Percentiles rank a stretch among this genome's conserved stretches.
These are phyloP conservation scores for Lecanoromycetidae sp. DNA, from an alignment of 2,329 filamentous ascomycete genomes.

Conservation along the genomic window DNA sequence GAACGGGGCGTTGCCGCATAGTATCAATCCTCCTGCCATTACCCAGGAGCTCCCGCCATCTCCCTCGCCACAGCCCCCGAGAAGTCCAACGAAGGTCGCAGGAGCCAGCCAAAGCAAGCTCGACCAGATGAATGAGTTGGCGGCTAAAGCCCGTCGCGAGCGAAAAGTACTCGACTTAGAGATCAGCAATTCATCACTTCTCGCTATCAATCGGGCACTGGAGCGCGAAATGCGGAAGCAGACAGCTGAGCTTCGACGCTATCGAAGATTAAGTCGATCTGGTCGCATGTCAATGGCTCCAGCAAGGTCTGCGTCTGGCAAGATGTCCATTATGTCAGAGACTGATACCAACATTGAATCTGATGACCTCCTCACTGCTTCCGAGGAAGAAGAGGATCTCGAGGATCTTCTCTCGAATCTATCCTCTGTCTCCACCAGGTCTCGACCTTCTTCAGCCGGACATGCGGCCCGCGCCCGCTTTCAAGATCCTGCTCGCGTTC, in stretches of 20 bases:
- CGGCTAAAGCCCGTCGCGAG: constrained; percentile 79
- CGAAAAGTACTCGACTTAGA: constrained; percentile 92
- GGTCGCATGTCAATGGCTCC: constrained; percentile 56
- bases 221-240: constrained; percentile 88
- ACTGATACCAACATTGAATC: constrained; percentile 6
- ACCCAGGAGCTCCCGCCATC: constrained; percentile 22
- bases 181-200: constrained; percentile 87
- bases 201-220: constrained; percentile 87
- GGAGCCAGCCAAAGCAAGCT: constrained; percentile 33
- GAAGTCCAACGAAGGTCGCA: constrained; percentile 46
- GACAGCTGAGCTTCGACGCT: constrained; percentile 74
- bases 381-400: constrained; percentile 22
- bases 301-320: constrained; percentile 26
- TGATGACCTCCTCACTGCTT: constrained; percentile 24
- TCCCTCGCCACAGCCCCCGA: constrained; percentile 30
- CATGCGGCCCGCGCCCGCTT: constrained; percentile 45
- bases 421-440: constrained; percentile 24
- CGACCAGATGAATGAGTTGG: constrained; percentile 59
- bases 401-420: constrained; percentile 2
- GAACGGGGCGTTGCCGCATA: constrained; percentile 3
- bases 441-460: constrained; percentile 27
- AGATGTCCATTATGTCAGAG: constrained; percentile 24
- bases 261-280: constrained; percentile 69
- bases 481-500: constrained; percentile 70
- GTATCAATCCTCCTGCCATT: constrained; percentile 22